phyloP scores from a whole-genome alignment of 805 yeast genomes.

The Blastobotrys robertii region DNA sequence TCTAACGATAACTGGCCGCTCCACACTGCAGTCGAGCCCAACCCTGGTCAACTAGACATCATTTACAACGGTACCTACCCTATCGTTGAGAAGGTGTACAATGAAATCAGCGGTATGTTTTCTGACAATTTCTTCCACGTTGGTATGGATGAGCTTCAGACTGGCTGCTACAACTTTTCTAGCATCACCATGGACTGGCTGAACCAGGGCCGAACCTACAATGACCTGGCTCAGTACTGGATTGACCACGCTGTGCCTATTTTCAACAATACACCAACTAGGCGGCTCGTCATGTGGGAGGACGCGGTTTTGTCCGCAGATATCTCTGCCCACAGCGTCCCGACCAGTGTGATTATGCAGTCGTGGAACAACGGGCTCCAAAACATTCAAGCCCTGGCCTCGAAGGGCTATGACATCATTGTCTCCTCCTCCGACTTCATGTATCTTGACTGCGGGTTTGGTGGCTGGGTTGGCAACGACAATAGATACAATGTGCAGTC shows the following conservation, averaged over 20 bases:
- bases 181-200: conserved; percentile 24
- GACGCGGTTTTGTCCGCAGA: conserved; percentile 24
- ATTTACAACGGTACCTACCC: conserved; percentile 27
- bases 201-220: conserved; percentile 23
- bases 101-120: conserved; percentile 28
- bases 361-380: conserved; percentile 25
- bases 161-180: conserved; percentile 30
- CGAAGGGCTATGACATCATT: conserved; percentile 31
- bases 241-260: conserved; percentile 30
- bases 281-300: conserved; percentile 35
- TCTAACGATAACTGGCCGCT: conserved; percentile 17
- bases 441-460: conserved; percentile 36
- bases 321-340: conserved; percentile 21
- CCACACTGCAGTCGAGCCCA: conserved; percentile 30
- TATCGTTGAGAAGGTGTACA: conserved; percentile 27
- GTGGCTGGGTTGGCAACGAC: conserved; percentile 31
- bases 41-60: conserved; percentile 34
- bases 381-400: conserved; percentile 25
- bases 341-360: conserved; percentile 30
- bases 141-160: conserved; percentile 33
- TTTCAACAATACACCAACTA: conserved; percentile 18
- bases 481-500: conserved; percentile 24
- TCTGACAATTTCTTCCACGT: conserved; percentile 33
- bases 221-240: conserved; percentile 30
- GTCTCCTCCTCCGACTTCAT: conserved; percentile 28